Percentiles rank a stretch among this genome's conserved stretches.
phyloP scores from a whole-genome alignment of 2,329 filamentous ascomycete genomes.

The Fusarium protoensiforme region DNA sequence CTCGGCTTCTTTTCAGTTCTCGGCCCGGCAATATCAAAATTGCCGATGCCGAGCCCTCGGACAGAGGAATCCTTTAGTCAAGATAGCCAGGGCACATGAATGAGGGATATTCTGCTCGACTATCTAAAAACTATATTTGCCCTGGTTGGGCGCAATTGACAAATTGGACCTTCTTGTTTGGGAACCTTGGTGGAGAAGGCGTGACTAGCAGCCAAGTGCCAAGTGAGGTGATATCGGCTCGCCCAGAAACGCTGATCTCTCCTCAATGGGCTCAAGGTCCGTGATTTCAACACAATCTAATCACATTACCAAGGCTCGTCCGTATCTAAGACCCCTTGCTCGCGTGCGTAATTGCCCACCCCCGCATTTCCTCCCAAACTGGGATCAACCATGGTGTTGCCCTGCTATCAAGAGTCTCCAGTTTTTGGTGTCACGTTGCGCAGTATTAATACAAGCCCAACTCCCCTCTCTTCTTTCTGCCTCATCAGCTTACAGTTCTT shows the following conservation, averaged over 20 bases:
- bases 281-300: neutral
- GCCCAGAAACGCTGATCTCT: slow-evolving; percentile 15
- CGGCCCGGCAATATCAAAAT: neutral
- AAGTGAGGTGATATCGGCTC: neutral
- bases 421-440: neutral
- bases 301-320: neutral
- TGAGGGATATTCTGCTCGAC: neutral
- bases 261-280: slow-evolving; percentile 7
- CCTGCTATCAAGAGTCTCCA: neutral
- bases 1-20: neutral
- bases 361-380: slow-evolving; percentile 5
- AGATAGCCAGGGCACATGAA: neutral
- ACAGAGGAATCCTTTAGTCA: neutral
- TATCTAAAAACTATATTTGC: neutral
- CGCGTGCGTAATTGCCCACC: neutral
- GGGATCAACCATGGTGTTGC: neutral
- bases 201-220: neutral
- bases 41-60: neutral
- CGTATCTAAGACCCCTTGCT: neutral
- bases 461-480: neutral
- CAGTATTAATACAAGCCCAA: neutral
- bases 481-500: neutral
- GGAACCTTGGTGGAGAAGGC: slow-evolving; percentile 23
- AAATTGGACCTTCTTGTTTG: slow-evolving; percentile 2
- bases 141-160: neutral